These are phyloP conservation scores for Cyclocybe aegerita DNA, from an alignment of 768 basidiomycete species.

Conservation along the genomic window DNA sequence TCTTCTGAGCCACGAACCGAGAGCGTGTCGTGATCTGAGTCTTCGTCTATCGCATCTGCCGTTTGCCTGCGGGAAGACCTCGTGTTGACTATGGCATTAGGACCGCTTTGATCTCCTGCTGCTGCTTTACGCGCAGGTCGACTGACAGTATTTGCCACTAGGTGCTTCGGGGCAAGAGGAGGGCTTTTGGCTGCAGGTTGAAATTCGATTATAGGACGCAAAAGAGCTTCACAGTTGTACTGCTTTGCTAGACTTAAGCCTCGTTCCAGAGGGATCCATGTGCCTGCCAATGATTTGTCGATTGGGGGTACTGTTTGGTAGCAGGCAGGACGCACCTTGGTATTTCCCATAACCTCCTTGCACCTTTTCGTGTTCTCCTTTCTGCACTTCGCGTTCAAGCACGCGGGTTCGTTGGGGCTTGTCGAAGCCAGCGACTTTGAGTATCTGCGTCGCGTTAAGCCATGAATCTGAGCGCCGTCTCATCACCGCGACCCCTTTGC, in stretches of 20 bases:
- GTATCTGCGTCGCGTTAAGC: conserved; percentile 98
- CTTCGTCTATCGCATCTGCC: conserved; percentile 48
- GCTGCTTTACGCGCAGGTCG: conserved; percentile 48
- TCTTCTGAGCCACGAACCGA: conserved; percentile 82
- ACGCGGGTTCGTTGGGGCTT: conserved; percentile 98
- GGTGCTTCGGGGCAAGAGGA: conserved; percentile 94
- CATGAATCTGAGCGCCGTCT: conserved; percentile 93
- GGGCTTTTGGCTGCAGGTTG: conserved; percentile 87
- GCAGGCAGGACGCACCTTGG: conserved; percentile 66
- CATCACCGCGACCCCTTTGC: conserved; percentile 97
- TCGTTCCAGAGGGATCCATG: conserved; percentile 96
- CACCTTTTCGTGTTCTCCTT: conserved; percentile 98
- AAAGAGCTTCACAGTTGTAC: conserved; percentile 84
- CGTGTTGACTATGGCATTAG: conserved; percentile 44
- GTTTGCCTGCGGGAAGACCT: conserved; percentile 60
- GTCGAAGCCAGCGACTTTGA: conserved; percentile 99
- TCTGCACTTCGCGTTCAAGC: conserved; percentile 96
- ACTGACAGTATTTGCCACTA: conserved; percentile 68
- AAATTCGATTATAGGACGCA: conserved; percentile 95
- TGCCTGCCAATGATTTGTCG: conserved; percentile 55
- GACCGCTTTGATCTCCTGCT: conserved; percentile 32
- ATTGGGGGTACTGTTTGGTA: background rate
- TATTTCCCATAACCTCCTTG: conserved; percentile 99
- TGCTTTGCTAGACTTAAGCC: conserved; percentile 85
- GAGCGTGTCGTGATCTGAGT: conserved; percentile 60